These are phyloP conservation scores for Pistacia atlantica DNA, from an alignment of 345 rosid genomes.

Conservation along the genomic window DNA sequence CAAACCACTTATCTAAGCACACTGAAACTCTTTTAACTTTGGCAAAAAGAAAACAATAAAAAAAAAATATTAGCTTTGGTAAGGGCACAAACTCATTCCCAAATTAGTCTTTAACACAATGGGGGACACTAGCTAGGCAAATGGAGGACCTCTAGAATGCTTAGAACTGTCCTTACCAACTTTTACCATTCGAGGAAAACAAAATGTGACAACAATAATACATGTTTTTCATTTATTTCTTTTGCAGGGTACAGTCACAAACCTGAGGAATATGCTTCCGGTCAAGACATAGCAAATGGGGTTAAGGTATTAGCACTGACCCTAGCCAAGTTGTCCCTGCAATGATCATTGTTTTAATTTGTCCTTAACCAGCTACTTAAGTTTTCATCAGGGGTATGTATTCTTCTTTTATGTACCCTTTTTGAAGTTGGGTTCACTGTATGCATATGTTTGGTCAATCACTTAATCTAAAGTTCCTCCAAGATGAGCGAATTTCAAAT, in stretches of 20 bases:
- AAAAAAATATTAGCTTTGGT: background rate
- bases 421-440: background rate
- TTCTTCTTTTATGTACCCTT: background rate
- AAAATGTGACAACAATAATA: background rate
- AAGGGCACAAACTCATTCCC: background rate
- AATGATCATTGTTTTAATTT: constrained; percentile 22
- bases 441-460: constrained; percentile 8
- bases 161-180: background rate
- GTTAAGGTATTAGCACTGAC: constrained; percentile 78
- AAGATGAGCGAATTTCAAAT: background rate
- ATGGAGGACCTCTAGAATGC: background rate
- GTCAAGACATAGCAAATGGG: constrained; percentile 72
- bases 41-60: background rate
- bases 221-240: constrained; percentile 9
- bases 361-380: background rate
- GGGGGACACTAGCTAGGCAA: background rate
- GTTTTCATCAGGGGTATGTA: background rate
- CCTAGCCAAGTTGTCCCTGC: constrained; percentile 67
- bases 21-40: background rate
- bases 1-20: background rate
- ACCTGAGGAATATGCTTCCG: constrained; percentile 83
- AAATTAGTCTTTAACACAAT: background rate
- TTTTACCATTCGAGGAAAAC: background rate
- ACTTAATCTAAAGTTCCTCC: background rate
- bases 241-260: constrained; percentile 92